Evolutionary conservation across 208 protist genomes (phyloP), one percentile per base, ranked within the genome.

Genomic region (Trypanosoma cruzi): DNA sequence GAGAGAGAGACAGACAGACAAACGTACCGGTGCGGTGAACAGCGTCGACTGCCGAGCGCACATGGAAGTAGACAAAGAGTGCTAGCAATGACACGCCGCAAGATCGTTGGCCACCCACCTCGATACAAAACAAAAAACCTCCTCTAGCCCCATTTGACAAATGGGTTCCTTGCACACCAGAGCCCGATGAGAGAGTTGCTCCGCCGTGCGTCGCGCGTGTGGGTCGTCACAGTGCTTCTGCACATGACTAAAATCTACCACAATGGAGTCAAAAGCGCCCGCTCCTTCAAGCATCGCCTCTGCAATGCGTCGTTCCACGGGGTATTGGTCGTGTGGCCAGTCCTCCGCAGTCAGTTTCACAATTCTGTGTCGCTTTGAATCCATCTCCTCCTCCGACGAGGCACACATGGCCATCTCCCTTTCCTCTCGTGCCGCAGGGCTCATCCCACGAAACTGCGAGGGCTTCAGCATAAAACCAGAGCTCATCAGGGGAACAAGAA

Each of bases 401-500:
- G 58, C 58, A 37, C 67, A 73, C 26, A 73, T 24, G 14, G 46
- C 46, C n/a, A 44, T 16, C 20, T 65, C 60, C 22, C 55, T 22
- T 44, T 66, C 49, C 28, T 53, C 18, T 5, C 37, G 10, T 29
- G 28, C 24, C 0, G 37, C 13, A 14, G 16, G 3, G 7, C 24
- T 22, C 37, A 26, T n/a, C 14, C 14, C 18, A 11, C 16, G 16
- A 34, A 55, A 46, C 24, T 71, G 44, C 10, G 36, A 48, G 26
- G 57, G 46, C 20, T 40, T 64, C 50, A 73, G 26, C 36, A 65
- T 60, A 64, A 73, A 73, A 4, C 67, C 58, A 42, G 55, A 64
- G 40, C 67, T 73, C 46, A 65, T 55, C 58, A 73, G 60, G 0
- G 67, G 67, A 18, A 73, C 67, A 31, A 73, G 20, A 34, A 73